Conservation (phyloP, 2,329 filamentous ascomycete genomes). For the Grosmannia penicillata region DNA sequence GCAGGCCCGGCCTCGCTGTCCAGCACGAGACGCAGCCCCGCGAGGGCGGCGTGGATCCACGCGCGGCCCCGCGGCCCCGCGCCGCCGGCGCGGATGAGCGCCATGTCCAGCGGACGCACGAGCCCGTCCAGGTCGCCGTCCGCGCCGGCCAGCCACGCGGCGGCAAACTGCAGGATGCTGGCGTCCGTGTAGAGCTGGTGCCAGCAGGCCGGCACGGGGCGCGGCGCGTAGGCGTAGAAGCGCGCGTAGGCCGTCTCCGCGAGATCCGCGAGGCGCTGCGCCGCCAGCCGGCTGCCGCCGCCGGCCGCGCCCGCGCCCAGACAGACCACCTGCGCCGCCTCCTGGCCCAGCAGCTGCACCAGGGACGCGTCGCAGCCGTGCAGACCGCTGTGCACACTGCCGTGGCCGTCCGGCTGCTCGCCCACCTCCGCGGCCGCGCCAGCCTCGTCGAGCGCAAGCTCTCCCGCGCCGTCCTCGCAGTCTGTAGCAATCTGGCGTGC, state of each 20-base stretch:
- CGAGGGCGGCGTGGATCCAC: conserved; percentile 38
- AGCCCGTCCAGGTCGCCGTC: conserved; percentile 30
- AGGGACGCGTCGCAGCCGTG: conserved; percentile 11
- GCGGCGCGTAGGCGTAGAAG: conserved; percentile 56
- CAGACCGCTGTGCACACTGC: neutral
- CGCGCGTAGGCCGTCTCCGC: conserved; percentile 45
- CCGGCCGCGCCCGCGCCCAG: neutral
- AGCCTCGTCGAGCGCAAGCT: too few relatives aligned
- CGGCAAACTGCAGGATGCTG: conserved; percentile 45
- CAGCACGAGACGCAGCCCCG: conserved; percentile 21
- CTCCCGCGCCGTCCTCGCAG: too few relatives aligned
- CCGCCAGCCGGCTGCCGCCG: neutral
- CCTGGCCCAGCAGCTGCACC: conserved; percentile 11
- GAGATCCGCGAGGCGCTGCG: conserved; percentile 37
- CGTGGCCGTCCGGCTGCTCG: conserved; percentile 1
- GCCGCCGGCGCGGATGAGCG: conserved; percentile 60
- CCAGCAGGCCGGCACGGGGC: conserved; percentile 53
- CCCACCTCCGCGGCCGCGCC: too few relatives aligned
- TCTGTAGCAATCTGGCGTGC: conserved; percentile 7
- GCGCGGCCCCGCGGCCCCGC: conserved; percentile 32
- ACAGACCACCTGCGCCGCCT: conserved; percentile 8
- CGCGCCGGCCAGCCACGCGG: conserved; percentile 2
- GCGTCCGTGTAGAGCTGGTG: conserved; percentile 57
- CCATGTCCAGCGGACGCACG: conserved; percentile 57
- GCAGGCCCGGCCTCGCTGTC: neutral